Percentiles rank a stretch among this genome's conserved stretches.
These are phyloP conservation scores for Fusarium sp. DNA, from an alignment of 2,329 filamentous ascomycete genomes.

Conservation along the genomic window DNA sequence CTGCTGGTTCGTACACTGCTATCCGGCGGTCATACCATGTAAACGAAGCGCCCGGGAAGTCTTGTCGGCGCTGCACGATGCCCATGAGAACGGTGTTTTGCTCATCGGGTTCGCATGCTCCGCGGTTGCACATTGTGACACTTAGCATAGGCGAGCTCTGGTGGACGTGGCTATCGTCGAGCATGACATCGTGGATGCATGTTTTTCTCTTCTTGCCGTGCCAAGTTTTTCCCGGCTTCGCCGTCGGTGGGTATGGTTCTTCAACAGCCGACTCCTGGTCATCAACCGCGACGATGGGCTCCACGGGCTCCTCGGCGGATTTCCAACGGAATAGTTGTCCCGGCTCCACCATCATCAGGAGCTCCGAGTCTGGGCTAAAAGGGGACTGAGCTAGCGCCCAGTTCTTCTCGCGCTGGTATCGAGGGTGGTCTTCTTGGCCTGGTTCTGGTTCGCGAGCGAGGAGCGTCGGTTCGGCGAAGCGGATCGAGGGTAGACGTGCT, in stretches of 20 bases:
- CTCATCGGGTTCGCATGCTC: constrained; percentile 18
- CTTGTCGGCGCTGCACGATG: constrained; percentile 32
- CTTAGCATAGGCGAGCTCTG: constrained; percentile 36
- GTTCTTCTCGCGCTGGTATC: constrained; percentile 35
- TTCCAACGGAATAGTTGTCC: constrained; percentile 26
- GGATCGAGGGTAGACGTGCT: constrained; percentile 9
- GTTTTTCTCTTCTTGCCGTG: constrained; percentile 9
- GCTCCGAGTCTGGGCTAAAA: constrained; percentile 13
- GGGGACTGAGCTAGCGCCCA: constrained; percentile 30
- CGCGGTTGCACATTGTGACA: constrained; percentile 32
- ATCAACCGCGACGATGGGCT: not conserved
- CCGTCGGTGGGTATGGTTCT: constrained; percentile 18
- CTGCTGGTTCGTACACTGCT: constrained; percentile 22
- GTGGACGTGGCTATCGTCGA: constrained; percentile 23
- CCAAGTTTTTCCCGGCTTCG: constrained; percentile 14
- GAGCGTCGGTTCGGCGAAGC: constrained; percentile 13
- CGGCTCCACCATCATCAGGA: constrained; percentile 32
- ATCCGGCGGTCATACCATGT: constrained; percentile 34
- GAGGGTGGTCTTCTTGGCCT: constrained; percentile 18
- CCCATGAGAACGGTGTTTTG: constrained; percentile 33
- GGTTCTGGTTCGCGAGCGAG: constrained; percentile 15
- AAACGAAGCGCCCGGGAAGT: constrained; percentile 1
- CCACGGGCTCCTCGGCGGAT: constrained; percentile 5
- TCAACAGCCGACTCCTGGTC: constrained; percentile 22
- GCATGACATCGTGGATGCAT: constrained; percentile 32